Conservation (phyloP, 441 rosid genomes). For the Hypseocharis bilobata region DNA sequence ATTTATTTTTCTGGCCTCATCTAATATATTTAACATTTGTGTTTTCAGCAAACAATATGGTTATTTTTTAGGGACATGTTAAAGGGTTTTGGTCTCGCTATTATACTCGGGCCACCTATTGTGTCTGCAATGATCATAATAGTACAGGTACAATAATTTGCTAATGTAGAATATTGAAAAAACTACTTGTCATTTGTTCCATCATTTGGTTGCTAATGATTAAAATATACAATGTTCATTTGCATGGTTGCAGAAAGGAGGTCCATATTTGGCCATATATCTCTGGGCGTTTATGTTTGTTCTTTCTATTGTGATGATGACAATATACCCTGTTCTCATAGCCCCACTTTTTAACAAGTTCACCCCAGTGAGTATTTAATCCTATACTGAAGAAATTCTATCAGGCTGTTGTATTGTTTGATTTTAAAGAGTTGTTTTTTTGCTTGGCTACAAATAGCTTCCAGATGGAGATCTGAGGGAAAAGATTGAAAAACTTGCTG, state of each 20-base stretch:
- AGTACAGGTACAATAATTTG: constrained; percentile 52
- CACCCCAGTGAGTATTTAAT: constrained; percentile 64
- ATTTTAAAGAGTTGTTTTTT: constrained; percentile 15
- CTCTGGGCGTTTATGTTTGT: constrained; percentile 96
- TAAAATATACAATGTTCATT: constrained; percentile 13
- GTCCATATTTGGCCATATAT: constrained; percentile 92
- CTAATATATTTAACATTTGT: constrained; percentile 11
- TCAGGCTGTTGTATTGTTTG: background rate
- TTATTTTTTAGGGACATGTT: constrained; percentile 77
- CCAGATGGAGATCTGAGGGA: constrained; percentile 74
- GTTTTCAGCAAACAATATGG: constrained; percentile 93
- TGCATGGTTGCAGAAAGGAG: constrained; percentile 70
- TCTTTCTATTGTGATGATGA: constrained; percentile 93
- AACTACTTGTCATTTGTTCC: constrained; percentile 5
- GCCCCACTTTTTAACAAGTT: constrained; percentile 96
- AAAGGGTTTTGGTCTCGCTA: constrained; percentile 64
- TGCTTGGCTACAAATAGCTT: constrained; percentile 44
- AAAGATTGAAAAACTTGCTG: constrained; percentile 82
- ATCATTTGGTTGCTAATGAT: constrained; percentile 4
- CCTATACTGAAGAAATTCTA: constrained; percentile 9
- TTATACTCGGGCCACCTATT: constrained; percentile 75
- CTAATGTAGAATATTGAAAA: background rate
- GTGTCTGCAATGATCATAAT: constrained; percentile 71
- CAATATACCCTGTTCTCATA: constrained; percentile 68
- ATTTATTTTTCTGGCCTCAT: background rate